phyloP scores from a whole-genome alignment of 805 yeast genomes.

The Suhomyces sp. region DNA sequence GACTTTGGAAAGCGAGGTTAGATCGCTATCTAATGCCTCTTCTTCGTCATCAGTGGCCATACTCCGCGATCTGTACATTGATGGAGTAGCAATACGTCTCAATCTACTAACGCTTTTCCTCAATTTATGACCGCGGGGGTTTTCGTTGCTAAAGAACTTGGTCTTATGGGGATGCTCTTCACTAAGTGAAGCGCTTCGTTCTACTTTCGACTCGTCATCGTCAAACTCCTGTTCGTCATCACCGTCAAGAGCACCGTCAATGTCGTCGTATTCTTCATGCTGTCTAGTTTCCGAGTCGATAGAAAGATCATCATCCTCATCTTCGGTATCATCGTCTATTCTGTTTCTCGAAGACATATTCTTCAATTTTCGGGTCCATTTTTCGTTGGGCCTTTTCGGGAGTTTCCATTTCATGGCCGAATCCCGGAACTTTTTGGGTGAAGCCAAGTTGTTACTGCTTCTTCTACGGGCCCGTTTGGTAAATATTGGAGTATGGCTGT shows the following conservation, averaged over 20 bases:
- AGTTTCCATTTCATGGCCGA: slow-evolving; percentile 13
- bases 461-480: slow-evolving; percentile 22
- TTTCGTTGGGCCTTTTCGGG: slow-evolving; percentile 10
- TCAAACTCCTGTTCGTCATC: slow-evolving; percentile 19
- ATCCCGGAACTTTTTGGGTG: slow-evolving; percentile 5
- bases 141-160: background rate
- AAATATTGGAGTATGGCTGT: slow-evolving; percentile 32
- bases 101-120: background rate
- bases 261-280: slow-evolving; percentile 9
- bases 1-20: slow-evolving; percentile 10
- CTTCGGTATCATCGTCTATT: background rate
- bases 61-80: background rate
- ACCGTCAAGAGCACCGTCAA: slow-evolving; percentile 10
- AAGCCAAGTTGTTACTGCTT: background rate
- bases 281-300: slow-evolving; percentile 10
- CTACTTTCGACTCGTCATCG: slow-evolving; percentile 5
- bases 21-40: slow-evolving; percentile 2
- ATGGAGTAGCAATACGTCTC: background rate
- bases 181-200: background rate
- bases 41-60: slow-evolving; percentile 8
- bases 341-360: slow-evolving; percentile 12
- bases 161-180: background rate
- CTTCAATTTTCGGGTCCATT: slow-evolving; percentile 21
- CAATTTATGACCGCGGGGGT: background rate
- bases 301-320: slow-evolving; percentile 8